Base-by-base conservation (phyloP, 139 green algal species). In the Coelastrella sp. region DNA sequence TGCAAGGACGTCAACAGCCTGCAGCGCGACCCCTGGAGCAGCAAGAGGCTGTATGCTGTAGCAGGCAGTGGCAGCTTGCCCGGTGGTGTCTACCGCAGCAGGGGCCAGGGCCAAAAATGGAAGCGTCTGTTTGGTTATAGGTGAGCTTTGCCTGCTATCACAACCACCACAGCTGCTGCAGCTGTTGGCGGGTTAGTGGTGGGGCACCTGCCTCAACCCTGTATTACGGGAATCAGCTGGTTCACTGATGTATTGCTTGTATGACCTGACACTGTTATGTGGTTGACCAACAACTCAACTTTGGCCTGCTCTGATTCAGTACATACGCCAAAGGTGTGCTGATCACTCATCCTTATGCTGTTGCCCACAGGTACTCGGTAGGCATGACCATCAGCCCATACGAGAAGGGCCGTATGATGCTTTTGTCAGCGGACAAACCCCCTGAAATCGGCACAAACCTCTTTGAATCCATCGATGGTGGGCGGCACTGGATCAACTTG, bases 51-150 rank as follows among this genome's bases (percentile, higher is more conserved):
- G 83, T 88, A 88, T 80, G 83, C 83, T 22, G 83, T 88, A 3
- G 54, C 83, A 23, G 83, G 83, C 68, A 88, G 83, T 23, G 83
- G 83, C 19, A 80, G 68, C 54, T 54, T 88, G 83, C 83, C 83
- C 23, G 83, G 83, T 23, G 83, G 83, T 8, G 16, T 88, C 19
- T 88, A 88, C 19, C 83, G 83, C 54, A 66, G 83, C 68, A 80
- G 68, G 19, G 83, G 68, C 83, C 20, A 64, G 14, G 82, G 82
- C 6, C 65, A 80, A 17, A 88, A 88, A 54, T 88, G 83, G 83
- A 88, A 59, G 83, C 66, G 83, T 0, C 83, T 88, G 68, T 88
- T 88, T 88, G 83, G 83, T 73, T 88, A 88, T 68, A 88, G 83
- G 83, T 80, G n/a, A n/a, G n/a, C n/a, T n/a, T n/a, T n/a, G n/a